These are phyloP conservation scores for Neoboletus brunneissimus DNA, from an alignment of 768 basidiomycete genomes.

Conservation along the genomic window DNA sequence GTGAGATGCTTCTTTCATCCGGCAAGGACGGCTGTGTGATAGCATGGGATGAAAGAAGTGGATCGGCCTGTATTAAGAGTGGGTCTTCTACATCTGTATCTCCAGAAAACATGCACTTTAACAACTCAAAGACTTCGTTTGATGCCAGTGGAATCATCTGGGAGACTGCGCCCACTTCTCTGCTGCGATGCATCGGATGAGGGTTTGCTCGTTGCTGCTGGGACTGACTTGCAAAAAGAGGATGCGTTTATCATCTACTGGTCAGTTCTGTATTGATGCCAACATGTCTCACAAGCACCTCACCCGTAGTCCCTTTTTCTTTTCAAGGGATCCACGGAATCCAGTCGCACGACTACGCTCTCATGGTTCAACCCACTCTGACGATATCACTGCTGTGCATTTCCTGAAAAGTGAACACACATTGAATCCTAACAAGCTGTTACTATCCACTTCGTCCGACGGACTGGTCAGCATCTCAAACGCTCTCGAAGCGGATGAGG, in stretches of 20 bases:
- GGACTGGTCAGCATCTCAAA: conserved; percentile 76
- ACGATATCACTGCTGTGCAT: conserved; percentile 80
- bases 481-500: conserved; percentile 76
- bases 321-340: conserved; percentile 78
- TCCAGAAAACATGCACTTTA: conserved; percentile 19
- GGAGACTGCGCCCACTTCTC: conserved; percentile 46
- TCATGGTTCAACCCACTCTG: conserved; percentile 89
- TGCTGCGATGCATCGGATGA: conserved; percentile 70
- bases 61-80: conserved; percentile 57
- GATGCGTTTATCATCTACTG: conserved; percentile 86
- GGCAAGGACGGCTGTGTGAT: conserved; percentile 71
- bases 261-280: conserved; percentile 38
- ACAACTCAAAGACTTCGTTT: conserved; percentile 37
- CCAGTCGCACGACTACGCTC: conserved; percentile 63
- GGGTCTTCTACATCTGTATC: conserved; percentile 27
- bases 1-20: conserved; percentile 55
- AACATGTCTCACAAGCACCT: neutral
- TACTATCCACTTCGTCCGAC: conserved; percentile 85
- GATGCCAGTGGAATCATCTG: conserved; percentile 47
- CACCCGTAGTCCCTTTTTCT: neutral
- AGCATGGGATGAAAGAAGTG: conserved; percentile 70
- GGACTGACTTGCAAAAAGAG: conserved; percentile 76
- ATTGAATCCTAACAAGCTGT: conserved; percentile 38
- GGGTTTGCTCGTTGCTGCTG: conserved; percentile 74
- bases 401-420: conserved; percentile 39